Conservation (phyloP, 1,284 basidiomycete genomes). For the Pseudozyma pruni region DNA sequence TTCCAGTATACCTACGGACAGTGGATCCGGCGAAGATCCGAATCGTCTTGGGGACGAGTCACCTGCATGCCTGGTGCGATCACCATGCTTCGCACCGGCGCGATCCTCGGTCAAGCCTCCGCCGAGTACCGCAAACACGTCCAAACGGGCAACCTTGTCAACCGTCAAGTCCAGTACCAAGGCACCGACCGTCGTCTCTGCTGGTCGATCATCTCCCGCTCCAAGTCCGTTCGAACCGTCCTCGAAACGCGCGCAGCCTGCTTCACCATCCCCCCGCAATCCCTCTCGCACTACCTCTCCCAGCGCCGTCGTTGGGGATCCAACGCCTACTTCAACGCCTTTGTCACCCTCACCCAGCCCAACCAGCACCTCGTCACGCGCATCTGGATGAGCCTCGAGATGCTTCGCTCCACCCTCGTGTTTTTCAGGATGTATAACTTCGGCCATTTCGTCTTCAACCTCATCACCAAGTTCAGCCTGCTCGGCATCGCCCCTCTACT, state of each 20-base stretch:
- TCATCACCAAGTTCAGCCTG: constrained; percentile 20
- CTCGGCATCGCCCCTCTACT: constrained; percentile 22
- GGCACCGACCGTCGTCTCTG: constrained; percentile 32
- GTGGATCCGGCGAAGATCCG: constrained; percentile 25
- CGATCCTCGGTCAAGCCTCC: constrained; percentile 25
- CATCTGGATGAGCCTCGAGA: constrained; percentile 28
- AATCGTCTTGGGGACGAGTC: constrained; percentile 33
- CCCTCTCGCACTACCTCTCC: constrained; percentile 33
- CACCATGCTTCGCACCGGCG: constrained; percentile 28
- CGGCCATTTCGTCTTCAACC: constrained; percentile 28
- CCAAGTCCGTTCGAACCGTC: constrained; percentile 28
- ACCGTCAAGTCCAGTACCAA: constrained; percentile 35
- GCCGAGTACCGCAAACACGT: constrained; percentile 35
- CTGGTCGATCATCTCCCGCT: constrained; percentile 38
- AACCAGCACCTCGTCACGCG: constrained; percentile 29
- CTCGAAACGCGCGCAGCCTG: constrained; percentile 32
- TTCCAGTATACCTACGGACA: constrained; percentile 41
- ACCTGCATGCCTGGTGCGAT: constrained; percentile 38
- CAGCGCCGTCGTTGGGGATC: constrained; percentile 35
- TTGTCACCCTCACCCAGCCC: constrained; percentile 18
- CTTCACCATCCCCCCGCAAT: constrained; percentile 36
- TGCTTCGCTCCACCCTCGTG: constrained; percentile 20
- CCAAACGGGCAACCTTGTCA: constrained; percentile 18
- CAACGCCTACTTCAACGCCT: constrained; percentile 39
- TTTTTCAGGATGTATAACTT: constrained; percentile 38